Percentiles rank a stretch among this genome's conserved stretches.
phyloP scores from a whole-genome alignment of 2,329 filamentous ascomycete species.

The Cercospora brassicicola region DNA sequence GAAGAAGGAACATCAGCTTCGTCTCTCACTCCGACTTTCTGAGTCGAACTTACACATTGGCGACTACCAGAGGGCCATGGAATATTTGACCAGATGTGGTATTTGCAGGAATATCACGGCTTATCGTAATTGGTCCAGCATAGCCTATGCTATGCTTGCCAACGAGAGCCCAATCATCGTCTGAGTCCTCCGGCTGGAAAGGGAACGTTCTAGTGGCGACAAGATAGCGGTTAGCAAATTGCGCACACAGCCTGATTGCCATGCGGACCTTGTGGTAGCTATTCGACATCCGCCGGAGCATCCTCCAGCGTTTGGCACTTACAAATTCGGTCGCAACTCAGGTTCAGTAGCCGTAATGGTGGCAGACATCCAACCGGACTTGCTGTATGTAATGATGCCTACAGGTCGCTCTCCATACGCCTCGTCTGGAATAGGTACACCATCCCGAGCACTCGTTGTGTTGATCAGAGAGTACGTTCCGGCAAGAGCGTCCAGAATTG shows the following conservation, averaged over 20 bases:
- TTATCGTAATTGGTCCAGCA: constrained; percentile 12
- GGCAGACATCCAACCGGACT: constrained; percentile 17
- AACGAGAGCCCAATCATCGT: constrained; percentile 17
- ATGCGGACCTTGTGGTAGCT: background rate
- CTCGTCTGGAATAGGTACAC: constrained; percentile 13
- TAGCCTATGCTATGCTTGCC: constrained; percentile 18
- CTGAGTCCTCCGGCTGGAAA: constrained; percentile 4
- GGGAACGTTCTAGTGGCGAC: constrained; percentile 9
- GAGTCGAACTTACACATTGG: constrained; percentile 10
- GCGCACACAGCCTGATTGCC: background rate
- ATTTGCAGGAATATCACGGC: constrained; percentile 8
- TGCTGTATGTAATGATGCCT: constrained; percentile 20
- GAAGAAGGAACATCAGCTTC: background rate
- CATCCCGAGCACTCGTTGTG: constrained; percentile 10
- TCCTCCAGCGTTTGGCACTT: background rate
- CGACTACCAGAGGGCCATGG: constrained; percentile 20
- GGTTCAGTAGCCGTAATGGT: constrained; percentile 19
- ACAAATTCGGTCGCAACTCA: constrained; percentile 15
- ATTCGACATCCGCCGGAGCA: background rate
- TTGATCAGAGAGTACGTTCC: constrained; percentile 18
- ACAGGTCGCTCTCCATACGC: constrained; percentile 14
- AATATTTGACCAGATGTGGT: constrained; percentile 14
- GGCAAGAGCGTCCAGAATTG: constrained; percentile 13
- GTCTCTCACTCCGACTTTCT: too few relatives aligned
- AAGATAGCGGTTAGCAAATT: background rate